phyloP scores from a whole-genome alignment of 352 stramenopile species.

The Phytophthora podocarpi region DNA sequence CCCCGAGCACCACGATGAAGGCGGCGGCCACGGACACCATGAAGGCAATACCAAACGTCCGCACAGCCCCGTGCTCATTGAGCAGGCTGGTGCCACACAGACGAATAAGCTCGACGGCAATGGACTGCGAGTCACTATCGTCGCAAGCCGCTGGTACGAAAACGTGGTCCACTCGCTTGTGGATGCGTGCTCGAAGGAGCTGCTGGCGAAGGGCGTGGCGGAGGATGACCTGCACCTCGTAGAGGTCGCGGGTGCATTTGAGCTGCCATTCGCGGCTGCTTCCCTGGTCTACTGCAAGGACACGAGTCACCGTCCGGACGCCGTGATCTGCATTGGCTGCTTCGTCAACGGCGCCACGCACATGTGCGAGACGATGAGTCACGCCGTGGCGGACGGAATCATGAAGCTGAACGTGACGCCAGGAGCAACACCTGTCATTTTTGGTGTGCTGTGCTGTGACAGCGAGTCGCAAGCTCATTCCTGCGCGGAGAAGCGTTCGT shows the following conservation, averaged over 20 bases:
- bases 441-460: conserved; percentile 93
- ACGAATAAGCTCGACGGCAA: conserved; percentile 36
- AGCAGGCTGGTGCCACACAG: conserved; percentile 33
- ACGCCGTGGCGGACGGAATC: conserved; percentile 93
- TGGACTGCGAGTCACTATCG: conserved; percentile 54
- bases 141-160: conserved; percentile 70
- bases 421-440: conserved; percentile 79
- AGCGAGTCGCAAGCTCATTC: conserved; percentile 92
- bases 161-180: conserved; percentile 57
- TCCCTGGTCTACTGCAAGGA: conserved; percentile 72
- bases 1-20: not conserved
- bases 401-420: conserved; percentile 96
- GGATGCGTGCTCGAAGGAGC: conserved; percentile 53
- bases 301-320: conserved; percentile 85
- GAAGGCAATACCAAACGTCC: conserved; percentile 24
- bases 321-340: conserved; percentile 95
- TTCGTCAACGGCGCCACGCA: conserved; percentile 96
- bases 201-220: conserved; percentile 61
- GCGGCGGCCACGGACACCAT: conserved; percentile 2
- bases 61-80: conserved; percentile 41
- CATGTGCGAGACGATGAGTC: conserved; percentile 98
- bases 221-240: conserved; percentile 50
- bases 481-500: conserved; percentile 54
- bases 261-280: conserved; percentile 94
- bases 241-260: conserved; percentile 93